phyloP scores from a whole-genome alignment of 2,329 filamentous ascomycete species.

The Cercospora sp. region DNA sequence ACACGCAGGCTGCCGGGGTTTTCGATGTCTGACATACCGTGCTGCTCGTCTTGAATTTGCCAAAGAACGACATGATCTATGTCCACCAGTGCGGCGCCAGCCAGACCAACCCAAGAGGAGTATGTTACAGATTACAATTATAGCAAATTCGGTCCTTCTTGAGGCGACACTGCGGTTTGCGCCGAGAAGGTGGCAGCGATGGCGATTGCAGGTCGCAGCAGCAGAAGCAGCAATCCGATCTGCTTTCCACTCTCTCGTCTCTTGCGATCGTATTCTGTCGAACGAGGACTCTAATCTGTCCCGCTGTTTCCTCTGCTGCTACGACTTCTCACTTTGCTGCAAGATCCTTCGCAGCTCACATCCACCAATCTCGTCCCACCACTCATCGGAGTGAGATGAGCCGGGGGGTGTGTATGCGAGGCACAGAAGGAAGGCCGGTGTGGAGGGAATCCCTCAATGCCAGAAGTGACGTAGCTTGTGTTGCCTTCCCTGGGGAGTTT shows the following conservation, averaged over 20 bases:
- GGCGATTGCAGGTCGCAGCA: not conserved
- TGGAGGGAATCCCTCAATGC: constrained; percentile 5
- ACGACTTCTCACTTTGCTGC: not conserved
- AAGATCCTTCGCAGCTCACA: constrained; percentile 20
- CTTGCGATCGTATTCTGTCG: not conserved
- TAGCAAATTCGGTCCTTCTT: not conserved
- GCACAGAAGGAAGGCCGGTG: not conserved
- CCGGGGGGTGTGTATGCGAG: not conserved
- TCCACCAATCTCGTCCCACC: constrained; percentile 13
- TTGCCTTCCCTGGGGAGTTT: not conserved
- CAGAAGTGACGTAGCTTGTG: constrained; percentile 11
- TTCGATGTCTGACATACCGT: constrained; percentile 4
- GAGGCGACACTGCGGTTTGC: not conserved
- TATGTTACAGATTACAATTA: not conserved
- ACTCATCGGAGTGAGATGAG: constrained; percentile 19
- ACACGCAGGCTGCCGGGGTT: not conserved
- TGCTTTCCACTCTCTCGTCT: not conserved
- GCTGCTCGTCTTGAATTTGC: constrained; percentile 52
- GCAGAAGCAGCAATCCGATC: constrained; percentile 7
- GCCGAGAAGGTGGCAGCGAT: not conserved
- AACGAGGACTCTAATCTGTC: constrained; percentile 4
- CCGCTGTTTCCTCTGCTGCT: constrained; percentile 8
- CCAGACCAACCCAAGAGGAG: not conserved
- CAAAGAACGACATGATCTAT: constrained; percentile 55
- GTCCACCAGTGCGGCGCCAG: not conserved